Base-by-base conservation (phyloP, 164 flowering plant genomes). In the Magnolia changhungtana region DNA sequence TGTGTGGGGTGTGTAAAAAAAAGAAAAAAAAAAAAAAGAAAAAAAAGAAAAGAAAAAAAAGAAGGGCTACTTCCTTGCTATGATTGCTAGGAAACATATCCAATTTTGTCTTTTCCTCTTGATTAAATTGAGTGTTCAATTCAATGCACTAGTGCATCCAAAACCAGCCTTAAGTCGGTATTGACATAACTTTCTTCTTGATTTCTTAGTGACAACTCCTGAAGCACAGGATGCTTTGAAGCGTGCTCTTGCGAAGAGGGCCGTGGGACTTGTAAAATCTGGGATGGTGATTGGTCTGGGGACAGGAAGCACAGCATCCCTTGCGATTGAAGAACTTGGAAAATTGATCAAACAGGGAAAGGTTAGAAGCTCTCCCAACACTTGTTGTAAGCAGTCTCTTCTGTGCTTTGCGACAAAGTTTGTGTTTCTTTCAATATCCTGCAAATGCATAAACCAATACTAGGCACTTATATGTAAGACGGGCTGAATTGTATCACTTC, bases 281-380 rank as follows among this genome's bases (percentile, higher is more conserved):
- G 83, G 83, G 64, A 81, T 81, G 83, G 83, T 81, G 67, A 50
- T 81, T 59, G 83, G 83, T 49, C 83, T 81, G 45, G 83, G 83
- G 31, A 77, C 83, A 23, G 83, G 83, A 78, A 81, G 83, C 76
- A 81, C 83, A 7, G 80, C 83, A 64, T 81, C 83, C 52, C 31
- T 81, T 77, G 83, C 83, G 37, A 81, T 72, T 77, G 80, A 81
- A 75, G 78, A 81, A 74, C 80, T 81, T 66, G 83, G 83, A 63
- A 74, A 37, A 66, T 72, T 81, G 65, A 81, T 81, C 29, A 78
- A 10, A 71, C 72, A 71, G 72, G 73, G 78, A 49, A 77, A 81
- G 83, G 83, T 81, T 65, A 69, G 45, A 3, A 37, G 45, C 4
- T 2, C 45, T 37, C 45, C 45, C 45, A 37, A 37, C 45, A 3